Conservation (phyloP, 148 eudicot genomes). For the Pouteria glomerata region DNA sequence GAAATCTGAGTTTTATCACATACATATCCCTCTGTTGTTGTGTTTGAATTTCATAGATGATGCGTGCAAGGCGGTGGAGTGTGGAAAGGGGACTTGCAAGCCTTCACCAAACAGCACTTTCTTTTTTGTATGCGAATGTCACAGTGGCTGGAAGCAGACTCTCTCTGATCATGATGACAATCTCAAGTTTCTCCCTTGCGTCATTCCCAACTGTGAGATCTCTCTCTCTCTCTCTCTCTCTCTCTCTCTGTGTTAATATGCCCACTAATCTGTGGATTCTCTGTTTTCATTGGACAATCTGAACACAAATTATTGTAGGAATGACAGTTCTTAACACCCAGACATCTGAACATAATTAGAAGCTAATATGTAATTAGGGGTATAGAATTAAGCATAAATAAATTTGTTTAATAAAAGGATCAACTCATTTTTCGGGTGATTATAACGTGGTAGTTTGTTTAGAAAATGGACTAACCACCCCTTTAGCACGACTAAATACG, state of each 20-base stretch:
- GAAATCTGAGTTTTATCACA: background rate
- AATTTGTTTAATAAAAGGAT: too few relatives aligned
- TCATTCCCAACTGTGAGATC: conserved; percentile 72
- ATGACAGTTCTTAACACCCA: too few relatives aligned
- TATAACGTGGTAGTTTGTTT: too few relatives aligned
- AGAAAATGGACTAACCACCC: too few relatives aligned
- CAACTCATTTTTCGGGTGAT: too few relatives aligned
- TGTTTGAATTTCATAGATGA: conserved; percentile 22
- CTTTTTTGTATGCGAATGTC: conserved; percentile 55
- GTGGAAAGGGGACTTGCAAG: conserved; percentile 74
- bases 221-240: conserved; percentile 14
- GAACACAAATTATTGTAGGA: too few relatives aligned
- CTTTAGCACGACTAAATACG: too few relatives aligned
- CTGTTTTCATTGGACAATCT: too few relatives aligned
- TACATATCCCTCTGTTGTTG: background rate
- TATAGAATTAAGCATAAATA: too few relatives aligned
- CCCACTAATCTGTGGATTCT: too few relatives aligned
- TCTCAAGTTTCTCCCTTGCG: conserved; percentile 62
- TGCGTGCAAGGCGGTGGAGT: conserved; percentile 45
- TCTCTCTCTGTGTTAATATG: conserved; percentile 1
- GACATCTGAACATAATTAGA: too few relatives aligned
- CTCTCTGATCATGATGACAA: conserved; percentile 15
- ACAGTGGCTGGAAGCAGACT: conserved; percentile 68
- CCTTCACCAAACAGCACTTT: conserved; percentile 24
- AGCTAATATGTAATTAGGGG: too few relatives aligned